Evolutionary conservation across 2,329 filamentous ascomycete genomes (phyloP).

Genomic region (Ophiocordyceps australis): DNA sequence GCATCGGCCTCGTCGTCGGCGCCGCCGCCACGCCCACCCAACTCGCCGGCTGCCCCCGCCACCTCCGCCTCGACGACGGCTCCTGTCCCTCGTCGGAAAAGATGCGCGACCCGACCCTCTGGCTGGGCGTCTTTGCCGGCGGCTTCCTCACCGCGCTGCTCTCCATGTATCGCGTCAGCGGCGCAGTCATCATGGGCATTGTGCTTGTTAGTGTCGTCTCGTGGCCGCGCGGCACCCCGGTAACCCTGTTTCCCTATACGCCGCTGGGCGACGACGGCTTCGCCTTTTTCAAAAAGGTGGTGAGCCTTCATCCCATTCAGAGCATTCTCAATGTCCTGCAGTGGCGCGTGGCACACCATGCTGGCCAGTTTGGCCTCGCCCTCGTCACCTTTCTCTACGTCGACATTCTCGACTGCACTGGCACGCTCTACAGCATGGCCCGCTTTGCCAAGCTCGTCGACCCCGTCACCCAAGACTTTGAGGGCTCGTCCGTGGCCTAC

Average conservation of each 20-base stretch:
- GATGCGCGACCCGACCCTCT: constrained; percentile 72
- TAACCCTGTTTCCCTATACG: constrained; percentile 70
- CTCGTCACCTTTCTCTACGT: constrained; percentile 83
- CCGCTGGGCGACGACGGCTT: constrained; percentile 50
- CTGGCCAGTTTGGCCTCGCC: constrained; percentile 63
- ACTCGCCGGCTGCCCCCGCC: constrained; percentile 49
- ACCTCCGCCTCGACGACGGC: constrained; percentile 24
- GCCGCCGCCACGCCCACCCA: constrained; percentile 49
- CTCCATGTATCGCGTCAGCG: constrained; percentile 76
- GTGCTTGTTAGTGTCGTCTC: constrained; percentile 74
- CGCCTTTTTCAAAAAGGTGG: constrained; percentile 77
- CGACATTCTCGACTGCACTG: constrained; percentile 75
- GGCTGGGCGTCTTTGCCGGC: constrained; percentile 78
- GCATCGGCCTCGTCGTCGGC: constrained; percentile 63
- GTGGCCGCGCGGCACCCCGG: constrained; percentile 59
- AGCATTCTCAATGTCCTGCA: constrained; percentile 52
- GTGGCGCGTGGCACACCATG: constrained; percentile 52
- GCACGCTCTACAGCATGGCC: constrained; percentile 80
- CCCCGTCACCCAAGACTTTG: constrained; percentile 70
- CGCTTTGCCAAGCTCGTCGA: constrained; percentile 68
- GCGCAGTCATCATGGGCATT: constrained; percentile 71
- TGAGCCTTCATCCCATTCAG: constrained; percentile 63
- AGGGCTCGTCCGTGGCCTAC: constrained; percentile 70
- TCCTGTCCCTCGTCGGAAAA: constrained; percentile 45
- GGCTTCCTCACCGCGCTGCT: constrained; percentile 64